Base-by-base conservation (phyloP, 352 stramenopile genomes). In the Elongisporangium prolatum region DNA sequence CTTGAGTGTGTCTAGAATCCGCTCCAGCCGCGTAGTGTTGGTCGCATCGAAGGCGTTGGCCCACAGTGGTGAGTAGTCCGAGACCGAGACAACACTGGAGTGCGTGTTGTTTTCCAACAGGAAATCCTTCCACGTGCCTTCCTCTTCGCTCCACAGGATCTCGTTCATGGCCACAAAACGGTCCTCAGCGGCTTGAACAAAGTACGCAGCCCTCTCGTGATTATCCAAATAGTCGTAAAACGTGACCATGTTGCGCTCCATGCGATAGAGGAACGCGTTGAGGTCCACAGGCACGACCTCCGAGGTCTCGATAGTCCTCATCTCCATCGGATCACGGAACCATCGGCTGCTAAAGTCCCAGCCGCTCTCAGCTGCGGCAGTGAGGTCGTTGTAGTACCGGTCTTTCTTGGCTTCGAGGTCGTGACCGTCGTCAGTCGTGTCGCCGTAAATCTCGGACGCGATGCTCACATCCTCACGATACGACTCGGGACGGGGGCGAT, bases 291-390 rank as follows among this genome's bases (percentile, higher is more conserved):
- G 86, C 52, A 96, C 63, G 37, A 97, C 68, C 6, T 63, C 74
- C 28, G 75, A 71, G 17, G 85, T 95, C 24, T 69, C 48, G 63
- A 93, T 91, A 18, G 77, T 79, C 57, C 86, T 83, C 68, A 93
- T 86, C 38, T 89, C 84, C 4, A 62, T 50, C 1, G 71, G 67
- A 47, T 88, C 67, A 38, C 70, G 61, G 10, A 96, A 57, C 89
- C 89, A 97, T 20, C 89, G 82, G 54, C 83, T 95, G 59, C 77
- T 92, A 56, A 97, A 97, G 63, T 97, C 89, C 89, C 89, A 97
- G 1, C 89, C 89, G n/a, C 82, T 94, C 68, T 96, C 89, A 7
- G 89, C 84, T 14, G 82, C 89, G 18, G 80, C 78, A 48, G 88
- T 90, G 38, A 96, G 74, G 60, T 93, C 80, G 50, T 86, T 88